Conservation (phyloP, 225 moss, liverwort and hornwort genomes). For the Marchantia paleacea region DNA sequence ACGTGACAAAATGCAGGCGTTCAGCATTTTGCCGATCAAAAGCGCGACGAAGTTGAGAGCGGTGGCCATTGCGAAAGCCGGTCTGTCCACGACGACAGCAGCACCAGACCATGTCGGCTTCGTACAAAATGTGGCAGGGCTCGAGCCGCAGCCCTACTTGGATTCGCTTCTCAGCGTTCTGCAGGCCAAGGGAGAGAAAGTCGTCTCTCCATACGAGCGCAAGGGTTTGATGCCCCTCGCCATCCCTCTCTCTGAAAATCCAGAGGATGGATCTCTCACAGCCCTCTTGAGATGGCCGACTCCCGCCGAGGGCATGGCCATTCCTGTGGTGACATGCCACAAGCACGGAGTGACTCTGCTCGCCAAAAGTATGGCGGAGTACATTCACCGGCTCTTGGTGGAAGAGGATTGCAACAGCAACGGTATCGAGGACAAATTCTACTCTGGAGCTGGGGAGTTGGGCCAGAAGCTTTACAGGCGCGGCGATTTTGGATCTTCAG, state of each 20-base stretch:
- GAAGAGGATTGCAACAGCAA: slow-evolving; percentile 59
- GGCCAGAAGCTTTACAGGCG: slow-evolving; percentile 55
- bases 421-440: slow-evolving; percentile 38
- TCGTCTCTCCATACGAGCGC: slow-evolving; percentile 68
- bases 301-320: slow-evolving; percentile 72
- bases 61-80: slow-evolving; percentile 20
- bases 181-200: slow-evolving; percentile 58
- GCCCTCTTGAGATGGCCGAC: slow-evolving; percentile 97
- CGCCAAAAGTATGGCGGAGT: slow-evolving; percentile 73
- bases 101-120: slow-evolving; percentile 58
- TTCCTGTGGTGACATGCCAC: slow-evolving; percentile 76
- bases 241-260: slow-evolving; percentile 61
- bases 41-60: slow-evolving; percentile 11
- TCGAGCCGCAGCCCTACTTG: slow-evolving; percentile 65
- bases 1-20: slow-evolving; percentile 23
- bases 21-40: slow-evolving; percentile 30
- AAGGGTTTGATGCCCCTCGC: slow-evolving; percentile 74
- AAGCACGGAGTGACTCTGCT: slow-evolving; percentile 61
- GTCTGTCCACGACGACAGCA: slow-evolving; percentile 34
- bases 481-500: slow-evolving; percentile 51
- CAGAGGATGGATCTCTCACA: slow-evolving; percentile 53
- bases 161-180: slow-evolving; percentile 57
- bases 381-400: slow-evolving; percentile 73
- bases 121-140: slow-evolving; percentile 57
- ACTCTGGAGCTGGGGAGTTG: slow-evolving; percentile 53